Evolutionary conservation across 306 rosid genomes (phyloP).

Genomic region (Morella rubra): DNA sequence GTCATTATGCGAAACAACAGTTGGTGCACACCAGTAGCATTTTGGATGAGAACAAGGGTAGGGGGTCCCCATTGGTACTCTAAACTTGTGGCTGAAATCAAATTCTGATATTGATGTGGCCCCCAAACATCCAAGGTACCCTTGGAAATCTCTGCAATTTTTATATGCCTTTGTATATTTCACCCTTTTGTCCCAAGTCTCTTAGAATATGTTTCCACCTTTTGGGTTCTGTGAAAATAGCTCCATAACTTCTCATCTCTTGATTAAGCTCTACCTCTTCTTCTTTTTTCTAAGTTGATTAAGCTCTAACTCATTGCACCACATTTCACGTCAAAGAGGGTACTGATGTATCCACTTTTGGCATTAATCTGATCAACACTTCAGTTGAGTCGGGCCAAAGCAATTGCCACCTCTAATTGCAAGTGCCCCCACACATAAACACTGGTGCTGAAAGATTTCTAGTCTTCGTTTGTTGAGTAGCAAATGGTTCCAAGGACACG

Average conservation of each 20-base stretch:
- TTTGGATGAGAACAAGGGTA: constrained; percentile 23
- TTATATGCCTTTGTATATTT: neutral
- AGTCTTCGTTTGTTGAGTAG: neutral
- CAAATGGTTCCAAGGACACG: neutral
- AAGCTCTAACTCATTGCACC: neutral
- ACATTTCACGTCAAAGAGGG: neutral
- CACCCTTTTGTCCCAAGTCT: neutral
- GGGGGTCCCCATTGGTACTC: constrained; percentile 34
- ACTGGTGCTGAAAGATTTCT: no score
- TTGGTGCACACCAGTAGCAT: constrained; percentile 15
- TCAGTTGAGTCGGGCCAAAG: neutral
- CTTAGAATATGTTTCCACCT: neutral
- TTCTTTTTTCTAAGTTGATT: no score
- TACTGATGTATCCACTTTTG: neutral
- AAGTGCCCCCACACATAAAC: neutral
- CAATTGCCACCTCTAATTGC: neutral
- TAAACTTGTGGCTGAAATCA: constrained; percentile 41
- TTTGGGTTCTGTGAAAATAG: neutral
- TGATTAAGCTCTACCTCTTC: neutral
- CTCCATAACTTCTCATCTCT: neutral
- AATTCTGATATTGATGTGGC: neutral
- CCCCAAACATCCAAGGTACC: constrained; percentile 18
- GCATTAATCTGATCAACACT: neutral
- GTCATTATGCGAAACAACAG: constrained; percentile 11
- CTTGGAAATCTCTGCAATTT: constrained; percentile 1